Base-by-base conservation (phyloP, 768 basidiomycete species). In the Macrolepiota fuliginosa region DNA sequence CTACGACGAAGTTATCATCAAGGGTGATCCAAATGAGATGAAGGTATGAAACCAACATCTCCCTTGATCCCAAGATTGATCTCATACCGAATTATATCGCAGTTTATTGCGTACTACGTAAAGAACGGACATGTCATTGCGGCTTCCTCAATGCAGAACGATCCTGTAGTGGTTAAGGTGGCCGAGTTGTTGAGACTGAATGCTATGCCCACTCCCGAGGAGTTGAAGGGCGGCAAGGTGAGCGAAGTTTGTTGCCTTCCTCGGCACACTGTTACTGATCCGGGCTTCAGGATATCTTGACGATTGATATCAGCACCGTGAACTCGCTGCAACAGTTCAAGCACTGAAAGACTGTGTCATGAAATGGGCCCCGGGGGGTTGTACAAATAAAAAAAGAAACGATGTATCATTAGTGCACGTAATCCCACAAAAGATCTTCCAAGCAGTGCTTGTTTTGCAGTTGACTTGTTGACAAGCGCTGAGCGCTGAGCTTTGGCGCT, bases 51-150 rank as follows among this genome's bases (percentile, higher is more conserved):
- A 22, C 54, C 17, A 15, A n/a, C 19, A 17, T 10, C 19, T 19
- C 10, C 12, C 22, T 24, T 15, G 29, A 25, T 50, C 37, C 17
- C 37, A 35, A 47, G 45, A 19, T 22, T 39, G 27, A 51, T 47
- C 27, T 27, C 37, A 11, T 22, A 36, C 7, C 27, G 61, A 4
- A 63, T 61, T 47, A 54, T 17, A 11, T 53, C 61, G 2, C 59
- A 91, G 89, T 94, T 94, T 68, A 81, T 91, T 47, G 91, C 90
- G 2, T 94, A 91, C 73, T 93, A 93, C 71, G 79, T 83, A 49
- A 86, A 88, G 71, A 73, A 73, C 32, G 83, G 81, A 61, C 84
- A 82, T 63, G 78, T 92, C 40, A 77, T 88, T 46, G 91, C 89
- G 19, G 86, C 90, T 29, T 83, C 88, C 1, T 84, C 81, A 85